Evolutionary conservation across 306 rosid species (phyloP).

Genomic region (Mimosa pudica): DNA sequence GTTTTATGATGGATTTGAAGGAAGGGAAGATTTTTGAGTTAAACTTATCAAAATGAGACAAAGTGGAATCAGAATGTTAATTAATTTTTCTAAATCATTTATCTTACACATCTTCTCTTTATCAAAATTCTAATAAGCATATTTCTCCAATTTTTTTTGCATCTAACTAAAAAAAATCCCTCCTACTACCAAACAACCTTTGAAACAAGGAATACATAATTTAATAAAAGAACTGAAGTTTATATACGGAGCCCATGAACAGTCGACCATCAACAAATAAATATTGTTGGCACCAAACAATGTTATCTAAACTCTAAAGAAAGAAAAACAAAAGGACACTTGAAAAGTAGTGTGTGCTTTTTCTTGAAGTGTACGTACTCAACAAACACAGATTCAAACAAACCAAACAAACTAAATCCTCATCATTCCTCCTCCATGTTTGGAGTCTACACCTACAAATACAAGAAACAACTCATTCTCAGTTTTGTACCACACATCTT

Average conservation of each 20-base stretch:
- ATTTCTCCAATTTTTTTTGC: too few species aligned
- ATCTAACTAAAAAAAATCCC: too few species aligned
- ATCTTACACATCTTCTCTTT: too few species aligned
- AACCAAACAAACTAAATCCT: not conserved
- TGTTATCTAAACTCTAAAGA: not conserved
- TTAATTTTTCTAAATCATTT: too few species aligned
- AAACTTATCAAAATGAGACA: too few species aligned
- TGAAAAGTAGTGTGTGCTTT: not conserved
- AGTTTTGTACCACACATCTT: not conserved
- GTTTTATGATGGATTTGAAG: too few species aligned
- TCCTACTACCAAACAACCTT: too few species aligned
- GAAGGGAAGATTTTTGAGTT: too few species aligned
- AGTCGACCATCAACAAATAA: not conserved
- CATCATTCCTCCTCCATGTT: not conserved
- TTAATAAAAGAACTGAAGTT: not conserved
- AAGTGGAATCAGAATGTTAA: too few species aligned
- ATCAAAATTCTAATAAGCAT: too few species aligned
- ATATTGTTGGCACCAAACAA: not conserved
- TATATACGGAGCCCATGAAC: not conserved
- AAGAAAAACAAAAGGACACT: not conserved
- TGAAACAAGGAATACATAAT: too few species aligned
- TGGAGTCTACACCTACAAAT: not conserved
- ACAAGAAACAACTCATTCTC: not conserved
- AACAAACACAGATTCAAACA: not conserved
- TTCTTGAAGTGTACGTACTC: conserved; percentile 14